Percentiles rank a stretch among this genome's conserved stretches.
Conservation (phyloP, 78 protist genomes). For the Mastigamoeba balamuthi region DNA sequence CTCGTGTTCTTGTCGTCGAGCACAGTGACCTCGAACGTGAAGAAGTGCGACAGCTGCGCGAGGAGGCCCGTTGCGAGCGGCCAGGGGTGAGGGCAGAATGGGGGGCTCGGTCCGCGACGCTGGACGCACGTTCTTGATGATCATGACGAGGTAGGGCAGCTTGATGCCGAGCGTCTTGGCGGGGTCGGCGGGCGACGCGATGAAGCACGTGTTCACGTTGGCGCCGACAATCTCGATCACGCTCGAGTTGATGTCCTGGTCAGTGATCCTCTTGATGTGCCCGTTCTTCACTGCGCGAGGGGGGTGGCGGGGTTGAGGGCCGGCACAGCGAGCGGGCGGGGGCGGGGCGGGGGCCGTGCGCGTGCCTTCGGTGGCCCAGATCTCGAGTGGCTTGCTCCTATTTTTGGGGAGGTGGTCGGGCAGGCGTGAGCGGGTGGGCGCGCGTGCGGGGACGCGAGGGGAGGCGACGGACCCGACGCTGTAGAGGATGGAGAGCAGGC, state of each 20-base stretch:
- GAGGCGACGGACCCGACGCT: constrained; percentile 61
- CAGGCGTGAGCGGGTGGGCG: background rate
- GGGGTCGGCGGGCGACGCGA: constrained; percentile 80
- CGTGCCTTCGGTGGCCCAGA: constrained; percentile 79
- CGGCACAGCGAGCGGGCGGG: background rate
- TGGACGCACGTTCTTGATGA: constrained; percentile 76
- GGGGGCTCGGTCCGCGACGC: background rate
- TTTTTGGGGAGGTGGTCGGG: background rate
- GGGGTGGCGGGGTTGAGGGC: background rate
- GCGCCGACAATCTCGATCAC: constrained; percentile 84
- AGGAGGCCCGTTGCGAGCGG: background rate
- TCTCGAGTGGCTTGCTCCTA: constrained; percentile 81
- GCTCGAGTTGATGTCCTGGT: constrained; percentile 77
- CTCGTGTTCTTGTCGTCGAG: constrained; percentile 86
- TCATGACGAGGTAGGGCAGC: constrained; percentile 88
- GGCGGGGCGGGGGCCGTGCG: too few species aligned
- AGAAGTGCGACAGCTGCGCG: constrained; percentile 69
- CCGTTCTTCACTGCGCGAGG: too few species aligned
- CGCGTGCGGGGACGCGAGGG: background rate
- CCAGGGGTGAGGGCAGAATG: background rate
- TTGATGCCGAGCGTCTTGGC: constrained; percentile 87
- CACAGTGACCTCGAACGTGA: constrained; percentile 90
- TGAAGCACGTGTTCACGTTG: constrained; percentile 75
- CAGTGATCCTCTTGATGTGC: constrained; percentile 88
- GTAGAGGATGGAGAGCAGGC: constrained; percentile 88